These are phyloP conservation scores for Tillandsia fasciculata DNA, from an alignment of 176 grass and related monocot species.

Conservation along the genomic window DNA sequence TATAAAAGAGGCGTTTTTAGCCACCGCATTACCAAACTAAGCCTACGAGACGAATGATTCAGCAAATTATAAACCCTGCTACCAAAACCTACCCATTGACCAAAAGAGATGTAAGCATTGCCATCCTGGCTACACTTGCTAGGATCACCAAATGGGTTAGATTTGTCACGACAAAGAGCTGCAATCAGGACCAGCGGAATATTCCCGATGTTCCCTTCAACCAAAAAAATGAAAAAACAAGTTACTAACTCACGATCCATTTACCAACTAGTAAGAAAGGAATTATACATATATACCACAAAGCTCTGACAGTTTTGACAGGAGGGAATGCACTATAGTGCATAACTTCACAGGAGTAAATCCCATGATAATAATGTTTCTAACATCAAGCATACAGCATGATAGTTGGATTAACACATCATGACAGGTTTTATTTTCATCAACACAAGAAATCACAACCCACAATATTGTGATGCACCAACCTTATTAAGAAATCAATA, in stretches of 20 bases:
- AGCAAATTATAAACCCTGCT: too few relatives aligned
- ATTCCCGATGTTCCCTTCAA: conserved; percentile 95
- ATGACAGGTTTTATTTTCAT: too few relatives aligned
- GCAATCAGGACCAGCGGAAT: conserved; percentile 94
- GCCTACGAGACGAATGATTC: too few relatives aligned
- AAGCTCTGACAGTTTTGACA: too few relatives aligned
- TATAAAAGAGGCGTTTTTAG: too few relatives aligned
- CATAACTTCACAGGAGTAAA: not conserved
- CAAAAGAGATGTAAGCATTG: conserved; percentile 97
- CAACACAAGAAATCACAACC: too few relatives aligned
- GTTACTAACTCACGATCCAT: not conserved
- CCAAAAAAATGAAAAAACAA: conserved; percentile 6
- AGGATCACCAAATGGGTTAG: conserved; percentile 94
- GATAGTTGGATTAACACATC: too few relatives aligned
- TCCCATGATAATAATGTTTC: not conserved
- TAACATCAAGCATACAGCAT: too few relatives aligned
- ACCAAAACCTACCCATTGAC: conserved; percentile 75
- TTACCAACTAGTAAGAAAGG: not conserved
- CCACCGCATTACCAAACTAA: too few relatives aligned
- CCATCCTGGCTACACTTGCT: conserved; percentile 91
- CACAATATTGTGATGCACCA: too few relatives aligned
- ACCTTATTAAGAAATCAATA: too few relatives aligned
- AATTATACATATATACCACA: not conserved
- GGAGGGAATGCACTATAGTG: not conserved
- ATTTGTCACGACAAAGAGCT: conserved; percentile 76